These are phyloP conservation scores for Epichloe uncinata DNA, from an alignment of 2,329 filamentous ascomycete genomes.

Conservation along the genomic window DNA sequence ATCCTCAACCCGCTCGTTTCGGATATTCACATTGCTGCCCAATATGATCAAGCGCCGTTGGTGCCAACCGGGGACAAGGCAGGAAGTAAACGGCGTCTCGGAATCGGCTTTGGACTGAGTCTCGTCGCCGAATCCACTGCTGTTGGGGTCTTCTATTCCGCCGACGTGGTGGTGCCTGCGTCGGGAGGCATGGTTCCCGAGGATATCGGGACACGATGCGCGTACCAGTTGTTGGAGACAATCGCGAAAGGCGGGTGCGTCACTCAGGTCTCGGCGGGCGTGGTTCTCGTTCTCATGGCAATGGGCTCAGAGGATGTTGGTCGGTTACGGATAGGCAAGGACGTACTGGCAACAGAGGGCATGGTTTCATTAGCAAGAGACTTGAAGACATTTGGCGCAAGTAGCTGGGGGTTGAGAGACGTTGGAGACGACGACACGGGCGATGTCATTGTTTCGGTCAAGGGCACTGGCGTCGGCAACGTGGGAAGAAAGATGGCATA, in stretches of 20 bases:
- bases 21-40: conserved; percentile 81
- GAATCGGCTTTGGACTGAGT: conserved; percentile 83
- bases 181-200: conserved; percentile 75
- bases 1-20: conserved; percentile 74
- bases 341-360: conserved; percentile 70
- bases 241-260: conserved; percentile 76
- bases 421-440: conserved; percentile 49
- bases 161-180: conserved; percentile 64
- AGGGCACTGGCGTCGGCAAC: conserved; percentile 87
- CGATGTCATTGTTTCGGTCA: conserved; percentile 79
- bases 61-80: conserved; percentile 39
- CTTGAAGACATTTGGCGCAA: conserved; percentile 75
- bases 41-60: conserved; percentile 56
- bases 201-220: conserved; percentile 78
- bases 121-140: conserved; percentile 87
- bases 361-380: conserved; percentile 72
- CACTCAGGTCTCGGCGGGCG: conserved; percentile 55
- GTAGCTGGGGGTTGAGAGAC: conserved; percentile 80
- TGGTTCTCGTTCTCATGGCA: conserved; percentile 79
- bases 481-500: conserved; percentile 77
- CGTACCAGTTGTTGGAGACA: conserved; percentile 75
- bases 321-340: conserved; percentile 65
- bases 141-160: conserved; percentile 68
- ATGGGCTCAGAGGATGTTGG: conserved; percentile 98
- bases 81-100: conserved; percentile 50